Conservation (phyloP, 2,329 filamentous ascomycete species). For the Paraconiothyrium sp. region DNA sequence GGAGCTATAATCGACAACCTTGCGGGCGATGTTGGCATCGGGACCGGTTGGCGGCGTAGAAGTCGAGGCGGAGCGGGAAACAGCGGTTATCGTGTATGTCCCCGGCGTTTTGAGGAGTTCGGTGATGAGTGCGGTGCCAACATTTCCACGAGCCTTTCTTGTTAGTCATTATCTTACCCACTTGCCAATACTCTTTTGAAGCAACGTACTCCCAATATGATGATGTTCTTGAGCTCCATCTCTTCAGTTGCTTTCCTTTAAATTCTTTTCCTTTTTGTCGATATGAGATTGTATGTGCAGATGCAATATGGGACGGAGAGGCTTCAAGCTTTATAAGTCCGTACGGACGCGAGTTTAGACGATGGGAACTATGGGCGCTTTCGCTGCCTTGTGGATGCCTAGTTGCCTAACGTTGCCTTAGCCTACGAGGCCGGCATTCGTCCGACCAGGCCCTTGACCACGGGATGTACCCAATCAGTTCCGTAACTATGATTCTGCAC, state of each 20-base stretch:
- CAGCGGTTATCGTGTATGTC: constrained; percentile 39
- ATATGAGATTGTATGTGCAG: not conserved
- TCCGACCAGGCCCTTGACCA: not conserved
- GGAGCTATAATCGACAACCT: constrained; percentile 38
- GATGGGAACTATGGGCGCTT: constrained; percentile 5
- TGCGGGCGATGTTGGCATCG: constrained; percentile 29
- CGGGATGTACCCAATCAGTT: not conserved
- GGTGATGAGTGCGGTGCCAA: constrained; percentile 41
- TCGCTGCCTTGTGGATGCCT: constrained; percentile 3
- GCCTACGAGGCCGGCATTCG: not conserved
- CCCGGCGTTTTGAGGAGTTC: constrained; percentile 34
- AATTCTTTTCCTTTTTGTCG: not conserved
- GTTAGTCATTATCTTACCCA: constrained; percentile 6
- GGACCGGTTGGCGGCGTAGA: constrained; percentile 26
- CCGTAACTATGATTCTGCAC: not conserved
- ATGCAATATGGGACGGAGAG: not conserved
- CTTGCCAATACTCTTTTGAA: not conserved
- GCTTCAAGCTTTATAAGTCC: not conserved
- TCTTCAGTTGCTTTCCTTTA: not conserved
- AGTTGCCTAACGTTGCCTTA: not conserved
- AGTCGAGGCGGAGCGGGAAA: constrained; percentile 37
- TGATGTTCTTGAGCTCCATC: constrained; percentile 49
- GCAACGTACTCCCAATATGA: constrained; percentile 45
- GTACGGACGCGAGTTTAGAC: not conserved
- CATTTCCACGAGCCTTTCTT: constrained; percentile 43